phyloP scores from a whole-genome alignment of 805 yeast genomes.

The Kodamaea hsintzibuensis region DNA sequence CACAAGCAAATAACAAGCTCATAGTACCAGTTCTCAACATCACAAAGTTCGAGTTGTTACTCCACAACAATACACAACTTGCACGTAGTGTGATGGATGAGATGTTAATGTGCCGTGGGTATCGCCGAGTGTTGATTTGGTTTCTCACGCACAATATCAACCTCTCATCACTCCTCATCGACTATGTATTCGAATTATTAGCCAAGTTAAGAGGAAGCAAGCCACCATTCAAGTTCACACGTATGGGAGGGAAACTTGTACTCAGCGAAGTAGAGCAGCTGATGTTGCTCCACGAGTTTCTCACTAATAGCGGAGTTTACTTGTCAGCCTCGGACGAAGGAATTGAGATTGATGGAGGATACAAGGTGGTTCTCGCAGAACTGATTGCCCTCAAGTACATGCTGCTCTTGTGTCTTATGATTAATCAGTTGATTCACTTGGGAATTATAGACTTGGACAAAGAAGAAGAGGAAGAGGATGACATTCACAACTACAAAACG shows the following conservation, averaged over 20 bases:
- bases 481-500: conserved; percentile 51
- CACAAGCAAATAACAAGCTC: conserved; percentile 27
- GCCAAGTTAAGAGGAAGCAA: conserved; percentile 54
- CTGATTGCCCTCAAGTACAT: conserved; percentile 45
- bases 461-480: conserved; percentile 21
- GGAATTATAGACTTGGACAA: conserved; percentile 43
- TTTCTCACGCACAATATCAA: conserved; percentile 59
- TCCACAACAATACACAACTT: conserved; percentile 52
- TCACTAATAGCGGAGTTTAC: conserved; percentile 48
- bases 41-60: conserved; percentile 51
- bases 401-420: conserved; percentile 62
- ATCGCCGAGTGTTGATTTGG: conserved; percentile 65
- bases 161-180: conserved; percentile 54
- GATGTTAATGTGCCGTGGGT: conserved; percentile 66
- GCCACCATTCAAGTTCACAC: conserved; percentile 45
- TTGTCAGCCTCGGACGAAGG: conserved; percentile 32
- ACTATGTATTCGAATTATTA: conserved; percentile 62
- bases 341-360: conserved; percentile 29
- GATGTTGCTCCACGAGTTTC: conserved; percentile 70
- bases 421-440: conserved; percentile 49
- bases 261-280: conserved; percentile 61
- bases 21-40: conserved; percentile 32
- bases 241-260: conserved; percentile 50
- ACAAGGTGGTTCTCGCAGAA: conserved; percentile 29
- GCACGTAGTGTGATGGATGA: conserved; percentile 65